Evolutionary conservation across 176 grass and related monocot species (phyloP), one percentile per base, ranked within the genome.

Genomic region (Triticum timopheevii): DNA sequence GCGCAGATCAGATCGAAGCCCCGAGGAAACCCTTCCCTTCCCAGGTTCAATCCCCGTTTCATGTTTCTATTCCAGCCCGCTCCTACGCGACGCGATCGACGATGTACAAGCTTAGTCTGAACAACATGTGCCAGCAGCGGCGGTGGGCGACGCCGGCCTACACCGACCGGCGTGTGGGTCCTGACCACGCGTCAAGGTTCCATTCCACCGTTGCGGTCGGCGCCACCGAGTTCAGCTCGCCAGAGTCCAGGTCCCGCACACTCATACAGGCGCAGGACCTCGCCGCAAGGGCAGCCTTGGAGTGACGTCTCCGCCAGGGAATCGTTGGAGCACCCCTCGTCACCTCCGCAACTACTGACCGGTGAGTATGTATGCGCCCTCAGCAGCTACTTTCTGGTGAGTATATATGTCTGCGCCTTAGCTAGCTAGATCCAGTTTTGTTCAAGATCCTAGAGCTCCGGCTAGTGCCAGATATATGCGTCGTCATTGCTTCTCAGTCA

Each of bases 61-160:
- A 3, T 12, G 45, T 49, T 49, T 49, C 45, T 12, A 4, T 15
- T 49, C 45, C 45, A 49, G 45, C 4, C 45, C 12, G 3, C 45
- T 49, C 45, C 13, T 49, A 49, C 12, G 45, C 4, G 45, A 49
- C 4, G 13, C 45, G 45, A 15, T 49, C 45, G 45, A 49, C 45
- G 13, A 95, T 98, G 95, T 81, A 82, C 87, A 98, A 15, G 45
- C 89, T 85, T 25, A 68, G 16, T 31, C 73, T 98, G n/a, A 91
- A 95, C 45, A 83, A 93, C 61, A 77, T 98, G 39, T 98, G 95
- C 91, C 89, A 92, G 13, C 81, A 76, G 83, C 89, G 70, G 87
- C 93, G 67, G 36, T 95, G 93, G 93, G 40, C 22, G 65, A 70
- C 72, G 56, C 93, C 91, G 77, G 13, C 80, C 73, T 95, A 92